These are phyloP conservation scores for Tetrapyrgos nigripes DNA, from an alignment of 1,284 basidiomycete genomes.

Conservation along the genomic window DNA sequence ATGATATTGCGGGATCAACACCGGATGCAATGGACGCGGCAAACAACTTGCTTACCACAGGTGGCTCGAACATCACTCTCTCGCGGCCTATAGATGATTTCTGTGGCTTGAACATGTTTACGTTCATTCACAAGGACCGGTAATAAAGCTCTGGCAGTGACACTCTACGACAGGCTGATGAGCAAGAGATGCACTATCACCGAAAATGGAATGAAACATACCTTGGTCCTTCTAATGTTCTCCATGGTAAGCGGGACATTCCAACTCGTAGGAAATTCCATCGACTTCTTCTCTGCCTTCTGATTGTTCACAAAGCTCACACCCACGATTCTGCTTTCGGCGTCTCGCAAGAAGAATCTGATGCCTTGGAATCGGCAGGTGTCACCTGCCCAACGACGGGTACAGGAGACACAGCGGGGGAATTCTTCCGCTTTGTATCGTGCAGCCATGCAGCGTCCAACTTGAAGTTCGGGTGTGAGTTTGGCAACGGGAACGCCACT, in stretches of 20 bases:
- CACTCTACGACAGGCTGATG: constrained; percentile 46
- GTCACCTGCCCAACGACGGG: constrained; percentile 82
- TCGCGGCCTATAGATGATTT: constrained; percentile 73
- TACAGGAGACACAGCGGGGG: constrained; percentile 81
- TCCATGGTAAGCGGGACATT: constrained; percentile 57
- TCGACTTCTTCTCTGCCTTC: constrained; percentile 58
- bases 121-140: constrained; percentile 75
- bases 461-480: constrained; percentile 65
- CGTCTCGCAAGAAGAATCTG: constrained; percentile 72
- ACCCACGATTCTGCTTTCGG: constrained; percentile 60
- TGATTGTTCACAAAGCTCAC: constrained; percentile 72
- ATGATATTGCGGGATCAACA: constrained; percentile 6
- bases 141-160: constrained; percentile 73
- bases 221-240: constrained; percentile 67
- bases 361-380: constrained; percentile 83
- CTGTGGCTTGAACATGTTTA: constrained; percentile 64
- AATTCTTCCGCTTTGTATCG: constrained; percentile 72
- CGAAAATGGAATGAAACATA: constrained; percentile 32
- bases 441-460: constrained; percentile 81
- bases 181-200: constrained; percentile 17
- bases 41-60: constrained; percentile 64
- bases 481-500: constrained; percentile 21
- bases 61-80: constrained; percentile 84
- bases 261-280: constrained; percentile 72
- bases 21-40: neutral